phyloP scores from a whole-genome alignment of 352 stramenopile genomes.

The Phytophthora fragariae region DNA sequence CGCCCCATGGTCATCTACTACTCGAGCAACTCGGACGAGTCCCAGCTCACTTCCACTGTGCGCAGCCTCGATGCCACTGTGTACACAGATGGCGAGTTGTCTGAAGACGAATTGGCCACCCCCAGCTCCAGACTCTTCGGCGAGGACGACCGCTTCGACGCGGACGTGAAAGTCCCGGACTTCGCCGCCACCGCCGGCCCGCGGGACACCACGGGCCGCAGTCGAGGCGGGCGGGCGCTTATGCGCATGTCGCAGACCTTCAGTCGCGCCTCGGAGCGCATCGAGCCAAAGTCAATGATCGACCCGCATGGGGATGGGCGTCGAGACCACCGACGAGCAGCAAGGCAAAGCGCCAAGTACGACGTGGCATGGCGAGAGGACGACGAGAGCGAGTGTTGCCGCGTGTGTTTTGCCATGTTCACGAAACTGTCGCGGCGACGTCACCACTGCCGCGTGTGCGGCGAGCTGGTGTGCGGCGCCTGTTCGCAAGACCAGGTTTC shows the following conservation, averaged over 20 bases:
- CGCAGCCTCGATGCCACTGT: conserved; percentile 19
- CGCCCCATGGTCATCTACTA: conserved; percentile 53
- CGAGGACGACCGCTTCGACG: conserved; percentile 31
- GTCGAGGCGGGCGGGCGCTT: conserved; percentile 19
- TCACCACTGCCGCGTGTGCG: conserved; percentile 89
- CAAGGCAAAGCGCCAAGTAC: conserved; percentile 65
- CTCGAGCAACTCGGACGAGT: conserved; percentile 15
- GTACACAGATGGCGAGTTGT: conserved; percentile 40
- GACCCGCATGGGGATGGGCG: background rate
- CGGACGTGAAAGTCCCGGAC: conserved; percentile 24
- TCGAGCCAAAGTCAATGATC: conserved; percentile 13
- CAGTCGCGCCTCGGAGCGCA: conserved; percentile 38
- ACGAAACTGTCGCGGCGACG: conserved; percentile 76
- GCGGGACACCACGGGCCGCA: conserved; percentile 15
- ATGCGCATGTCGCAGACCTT: conserved; percentile 42
- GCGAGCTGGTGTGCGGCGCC: conserved; percentile 78
- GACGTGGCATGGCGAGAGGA: conserved; percentile 76
- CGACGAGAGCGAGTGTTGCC: conserved; percentile 64
- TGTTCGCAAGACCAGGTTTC: conserved; percentile 74
- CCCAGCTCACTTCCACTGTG: conserved; percentile 6
- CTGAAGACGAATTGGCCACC: conserved; percentile 37
- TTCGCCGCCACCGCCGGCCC: conserved; percentile 42
- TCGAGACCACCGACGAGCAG: conserved; percentile 18
- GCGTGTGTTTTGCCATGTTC: conserved; percentile 77
- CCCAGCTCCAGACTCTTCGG: conserved; percentile 1